A percentile compares a stretch with the other conserved stretches of the same genome.
Evolutionary conservation across 805 yeast genomes (phyloP).

Genomic region (Ogataea nitratoaversa): DNA sequence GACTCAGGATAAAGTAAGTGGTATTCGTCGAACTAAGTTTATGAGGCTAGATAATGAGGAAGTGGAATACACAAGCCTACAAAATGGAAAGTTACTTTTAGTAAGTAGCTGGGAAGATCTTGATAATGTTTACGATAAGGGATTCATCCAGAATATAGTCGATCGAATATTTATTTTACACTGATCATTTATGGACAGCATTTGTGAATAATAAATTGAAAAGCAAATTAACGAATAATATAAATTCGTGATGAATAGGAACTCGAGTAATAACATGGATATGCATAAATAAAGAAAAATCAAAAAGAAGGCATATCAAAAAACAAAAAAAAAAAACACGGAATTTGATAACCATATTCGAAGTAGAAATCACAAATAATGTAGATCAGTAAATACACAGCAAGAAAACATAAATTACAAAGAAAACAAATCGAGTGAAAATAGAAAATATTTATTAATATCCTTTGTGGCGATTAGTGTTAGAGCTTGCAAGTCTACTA

Average conservation of each 20-base stretch:
- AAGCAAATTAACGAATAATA: no score
- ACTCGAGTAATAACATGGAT: no score
- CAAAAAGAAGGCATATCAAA: no score
- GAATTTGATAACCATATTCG: neutral
- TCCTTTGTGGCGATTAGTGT: neutral
- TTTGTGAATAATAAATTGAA: no score
- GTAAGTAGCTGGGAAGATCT: constrained; percentile 29
- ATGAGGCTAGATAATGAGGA: constrained; percentile 7
- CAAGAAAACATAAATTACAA: neutral
- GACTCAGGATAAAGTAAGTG: neutral
- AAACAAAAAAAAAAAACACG: neutral
- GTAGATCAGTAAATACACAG: no score
- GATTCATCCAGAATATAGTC: constrained; percentile 39
- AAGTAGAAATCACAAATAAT: no score
- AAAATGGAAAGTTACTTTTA: constrained; percentile 4
- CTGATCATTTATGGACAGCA: neutral
- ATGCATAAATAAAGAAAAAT: no score
- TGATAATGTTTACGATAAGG: constrained; percentile 45
- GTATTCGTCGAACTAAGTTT: neutral
- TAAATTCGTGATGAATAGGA: no score
- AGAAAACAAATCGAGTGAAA: neutral
- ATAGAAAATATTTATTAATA: neutral
- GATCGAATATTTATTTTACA: constrained; percentile 29
- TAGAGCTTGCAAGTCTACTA: constrained; percentile 20
- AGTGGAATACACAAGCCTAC: constrained; percentile 1